Base-by-base conservation (phyloP, 352 stramenopile species). In the Pythium guiyangense region DNA sequence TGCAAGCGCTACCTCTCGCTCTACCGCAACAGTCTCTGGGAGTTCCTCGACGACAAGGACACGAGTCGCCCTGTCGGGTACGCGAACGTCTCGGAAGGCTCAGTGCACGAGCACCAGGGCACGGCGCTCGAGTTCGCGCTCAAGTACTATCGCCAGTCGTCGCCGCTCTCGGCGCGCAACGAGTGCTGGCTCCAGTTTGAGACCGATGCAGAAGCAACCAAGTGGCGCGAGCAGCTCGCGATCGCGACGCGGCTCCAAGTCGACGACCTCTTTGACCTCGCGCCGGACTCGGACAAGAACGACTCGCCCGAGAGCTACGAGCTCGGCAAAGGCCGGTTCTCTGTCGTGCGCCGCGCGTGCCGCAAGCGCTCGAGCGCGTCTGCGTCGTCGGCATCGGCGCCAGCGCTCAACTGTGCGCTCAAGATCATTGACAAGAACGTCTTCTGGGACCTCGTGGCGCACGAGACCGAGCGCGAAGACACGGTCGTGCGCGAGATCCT, bases 361-460 rank as follows among this genome's bases (percentile, higher is more conserved):
- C 51, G 78, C 31, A 75, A n/a, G n/a, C n/a, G 65, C 42, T 9
- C 17, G 3, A 10, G 27, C 26, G 35, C 4, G 39, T 20, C 40
- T 25, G 29, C 27, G 49, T 22, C 14, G 49, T 6, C 10, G 35
- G 34, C 39, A 55, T 40, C 52, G 18, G 22, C 52, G 5, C 25
- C 46, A 18, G 43, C 11, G 40, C 51, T 4, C 22, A 84, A 90
- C 60, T 97, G 86, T 51, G 88, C 89, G 34, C 63, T 96, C 15
- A 95, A 96, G 56, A 92, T 99, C 58, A 90, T 98, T 37, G 96
- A 99, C 69, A 97, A 98, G 62, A 78, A 77, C 45, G 68, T 84
- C 27, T 94, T 94, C 59, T 92, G 84, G 84, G 75, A 95, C 50
- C 74, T 95, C n/a, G 85, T 97, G 14, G 76, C 86, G n/a, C 64